Conservation (phyloP, 106 monocot species). For the Gastrodia elata region DNA sequence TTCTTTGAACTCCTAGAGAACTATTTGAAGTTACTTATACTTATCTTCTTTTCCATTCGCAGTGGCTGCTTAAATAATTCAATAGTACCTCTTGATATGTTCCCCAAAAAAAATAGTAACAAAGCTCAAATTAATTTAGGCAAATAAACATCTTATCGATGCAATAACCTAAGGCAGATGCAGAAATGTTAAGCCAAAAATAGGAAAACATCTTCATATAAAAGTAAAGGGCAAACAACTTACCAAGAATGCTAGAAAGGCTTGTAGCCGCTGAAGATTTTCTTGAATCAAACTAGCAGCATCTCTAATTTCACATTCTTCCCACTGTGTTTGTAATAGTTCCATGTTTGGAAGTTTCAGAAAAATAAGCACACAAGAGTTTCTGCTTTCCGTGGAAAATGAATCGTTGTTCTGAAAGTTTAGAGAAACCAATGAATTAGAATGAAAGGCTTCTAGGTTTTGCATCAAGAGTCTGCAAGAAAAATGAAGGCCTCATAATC, state of each 20-base stretch:
- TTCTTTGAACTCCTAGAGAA: neutral
- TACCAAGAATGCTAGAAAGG: constrained; percentile 62
- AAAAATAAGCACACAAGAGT: constrained; percentile 50
- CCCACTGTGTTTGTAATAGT: constrained; percentile 55
- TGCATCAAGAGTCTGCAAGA: neutral
- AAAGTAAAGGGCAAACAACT: constrained; percentile 13
- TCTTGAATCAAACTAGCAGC: constrained; percentile 58
- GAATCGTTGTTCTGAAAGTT: constrained; percentile 33
- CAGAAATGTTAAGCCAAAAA: neutral
- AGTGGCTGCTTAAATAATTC: neutral
- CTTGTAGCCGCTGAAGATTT: constrained; percentile 74
- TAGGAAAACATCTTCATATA: neutral
- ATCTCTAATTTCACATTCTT: constrained; percentile 37
- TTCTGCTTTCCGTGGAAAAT: constrained; percentile 17
- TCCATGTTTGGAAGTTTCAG: constrained; percentile 47
- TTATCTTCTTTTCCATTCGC: neutral
- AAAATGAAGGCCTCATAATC: neutral
- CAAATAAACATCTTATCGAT: neutral
- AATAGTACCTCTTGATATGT: neutral
- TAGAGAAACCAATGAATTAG: constrained; percentile 4
- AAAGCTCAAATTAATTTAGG: neutral
- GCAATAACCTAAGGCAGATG: neutral
- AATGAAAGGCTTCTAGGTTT: neutral
- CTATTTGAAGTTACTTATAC: neutral
- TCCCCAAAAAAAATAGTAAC: neutral